Percentiles rank a stretch among this genome's conserved stretches.
phyloP scores from a whole-genome alignment of 108 stramenopile genomes.

The Pseudonitzschia delicatissima region DNA sequence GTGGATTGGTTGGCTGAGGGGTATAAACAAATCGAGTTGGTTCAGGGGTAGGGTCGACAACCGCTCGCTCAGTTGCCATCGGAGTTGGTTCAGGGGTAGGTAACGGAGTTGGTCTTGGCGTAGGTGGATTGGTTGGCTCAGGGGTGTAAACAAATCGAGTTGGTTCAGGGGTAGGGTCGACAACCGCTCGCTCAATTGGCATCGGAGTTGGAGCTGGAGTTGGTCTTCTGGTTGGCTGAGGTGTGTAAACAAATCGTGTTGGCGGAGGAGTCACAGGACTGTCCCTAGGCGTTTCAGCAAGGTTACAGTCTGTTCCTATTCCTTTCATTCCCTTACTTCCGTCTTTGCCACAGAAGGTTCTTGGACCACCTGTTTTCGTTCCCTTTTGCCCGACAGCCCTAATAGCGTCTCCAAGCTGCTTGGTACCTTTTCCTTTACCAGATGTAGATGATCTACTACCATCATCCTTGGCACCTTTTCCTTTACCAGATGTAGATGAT shows the following conservation, averaged over 20 bases:
- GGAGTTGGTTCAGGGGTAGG: not conserved
- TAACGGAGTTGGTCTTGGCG: not conserved
- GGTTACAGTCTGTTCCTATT: too few relatives aligned
- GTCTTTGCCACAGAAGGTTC: not conserved
- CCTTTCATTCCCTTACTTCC: not conserved
- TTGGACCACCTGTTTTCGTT: too few relatives aligned
- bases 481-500: not conserved
- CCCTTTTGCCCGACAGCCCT: too few relatives aligned
- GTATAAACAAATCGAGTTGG: conserved; percentile 10
- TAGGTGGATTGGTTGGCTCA: not conserved
- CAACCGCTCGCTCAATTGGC: not conserved
- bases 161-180: not conserved
- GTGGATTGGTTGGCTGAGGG: not conserved
- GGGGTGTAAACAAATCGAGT: too few relatives aligned
- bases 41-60: not conserved
- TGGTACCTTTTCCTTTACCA: not conserved
- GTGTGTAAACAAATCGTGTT: too few relatives aligned
- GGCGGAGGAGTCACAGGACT: too few relatives aligned
- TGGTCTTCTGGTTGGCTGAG: too few relatives aligned
- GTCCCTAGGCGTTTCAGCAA: too few relatives aligned
- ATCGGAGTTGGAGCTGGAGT: not conserved
- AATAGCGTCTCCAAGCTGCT: too few relatives aligned
- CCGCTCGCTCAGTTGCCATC: not conserved
- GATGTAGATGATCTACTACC: not conserved
- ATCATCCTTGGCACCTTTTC: not conserved